Evolutionary conservation across 495 filamentous ascomycete genomes (phyloP).

Genomic region (Penicillium odoratum): DNA sequence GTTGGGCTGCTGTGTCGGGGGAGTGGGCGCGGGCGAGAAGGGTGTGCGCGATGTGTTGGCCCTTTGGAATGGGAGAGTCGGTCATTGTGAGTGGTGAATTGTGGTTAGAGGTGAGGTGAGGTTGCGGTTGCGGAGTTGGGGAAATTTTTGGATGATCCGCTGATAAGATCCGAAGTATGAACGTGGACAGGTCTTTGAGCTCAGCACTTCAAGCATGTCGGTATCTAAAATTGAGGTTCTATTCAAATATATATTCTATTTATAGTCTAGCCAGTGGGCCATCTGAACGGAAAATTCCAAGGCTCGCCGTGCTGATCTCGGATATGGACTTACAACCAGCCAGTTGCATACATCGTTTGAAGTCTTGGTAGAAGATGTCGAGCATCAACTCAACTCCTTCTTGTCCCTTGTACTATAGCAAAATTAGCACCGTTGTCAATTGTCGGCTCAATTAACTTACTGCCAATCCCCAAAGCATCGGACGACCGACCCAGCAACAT

Average conservation of each 20-base stretch:
- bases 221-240: not conserved
- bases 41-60: conserved; percentile 54
- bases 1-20: conserved; percentile 61
- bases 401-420: conserved; percentile 37
- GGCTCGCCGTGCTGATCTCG: conserved; percentile 41
- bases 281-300: conserved; percentile 38
- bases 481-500: conserved; percentile 65
- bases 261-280: conserved; percentile 44
- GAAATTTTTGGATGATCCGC: conserved; percentile 28
- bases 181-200: not conserved
- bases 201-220: not conserved
- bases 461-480: conserved; percentile 51
- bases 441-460: conserved; percentile 17
- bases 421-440: not conserved
- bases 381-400: conserved; percentile 41
- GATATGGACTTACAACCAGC: conserved; percentile 48
- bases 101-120: conserved; percentile 4
- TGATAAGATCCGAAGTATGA: conserved; percentile 20
- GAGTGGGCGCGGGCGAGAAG: conserved; percentile 77
- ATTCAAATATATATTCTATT: conserved; percentile 1
- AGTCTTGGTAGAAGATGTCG: conserved; percentile 46
- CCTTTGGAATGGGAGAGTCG: conserved; percentile 31
- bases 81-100: conserved; percentile 21
- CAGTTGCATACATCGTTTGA: conserved; percentile 54
- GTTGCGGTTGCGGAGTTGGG: conserved; percentile 11